Conservation (phyloP, 768 basidiomycete genomes). For the Rhodotorula kratochvilovae region DNA sequence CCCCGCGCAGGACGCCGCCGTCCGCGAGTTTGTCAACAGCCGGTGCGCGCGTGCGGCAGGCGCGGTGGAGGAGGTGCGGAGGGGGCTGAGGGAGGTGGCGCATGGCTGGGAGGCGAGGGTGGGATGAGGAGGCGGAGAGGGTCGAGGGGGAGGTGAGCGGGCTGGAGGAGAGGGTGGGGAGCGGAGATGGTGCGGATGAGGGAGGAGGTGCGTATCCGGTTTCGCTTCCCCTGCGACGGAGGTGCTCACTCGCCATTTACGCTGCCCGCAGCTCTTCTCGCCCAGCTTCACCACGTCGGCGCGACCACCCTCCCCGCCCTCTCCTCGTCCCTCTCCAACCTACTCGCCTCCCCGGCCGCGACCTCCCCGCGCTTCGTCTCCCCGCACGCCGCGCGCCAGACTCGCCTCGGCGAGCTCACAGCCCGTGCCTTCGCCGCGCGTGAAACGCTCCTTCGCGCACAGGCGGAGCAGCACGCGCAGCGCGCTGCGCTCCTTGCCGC, state of each 20-base stretch:
- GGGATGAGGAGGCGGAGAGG: constrained; percentile 1
- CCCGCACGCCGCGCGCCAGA: not conserved
- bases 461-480: not conserved
- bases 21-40: constrained; percentile 67
- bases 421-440: not conserved
- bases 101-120: not conserved
- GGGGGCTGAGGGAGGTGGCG: not conserved
- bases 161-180: not conserved
- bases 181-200: no score
- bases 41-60: constrained; percentile 59
- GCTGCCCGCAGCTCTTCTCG: not conserved
- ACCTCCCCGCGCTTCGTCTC: not conserved
- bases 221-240: no score
- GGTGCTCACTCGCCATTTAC: no score
- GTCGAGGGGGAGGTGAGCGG: not conserved
- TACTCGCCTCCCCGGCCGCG: not conserved
- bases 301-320: not conserved
- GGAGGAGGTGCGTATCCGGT: no score
- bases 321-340: not conserved
- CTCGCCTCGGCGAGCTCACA: not conserved
- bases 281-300: not conserved
- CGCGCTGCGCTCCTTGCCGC: not conserved
- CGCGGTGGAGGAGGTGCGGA: constrained; percentile 47
- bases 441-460: no score
- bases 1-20: constrained; percentile 59